Conservation (phyloP, 257 asterid species). For the Schizonepeta tenuifolia region DNA sequence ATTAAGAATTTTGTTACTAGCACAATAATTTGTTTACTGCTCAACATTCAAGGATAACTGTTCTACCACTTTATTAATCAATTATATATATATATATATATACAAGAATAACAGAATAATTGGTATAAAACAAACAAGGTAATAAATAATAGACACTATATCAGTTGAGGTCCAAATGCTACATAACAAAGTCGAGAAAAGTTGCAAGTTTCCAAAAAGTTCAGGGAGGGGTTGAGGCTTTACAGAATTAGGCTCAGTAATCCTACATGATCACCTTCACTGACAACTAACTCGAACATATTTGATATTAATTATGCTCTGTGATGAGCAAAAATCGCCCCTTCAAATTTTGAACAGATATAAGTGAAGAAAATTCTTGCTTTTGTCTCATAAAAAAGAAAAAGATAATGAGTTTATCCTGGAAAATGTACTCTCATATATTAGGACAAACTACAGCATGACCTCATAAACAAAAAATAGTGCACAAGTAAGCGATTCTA, state of each 20-base stretch:
- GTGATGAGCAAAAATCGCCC: not conserved
- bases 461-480: not conserved
- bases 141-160: not conserved
- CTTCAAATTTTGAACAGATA: not conserved
- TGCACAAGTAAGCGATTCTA: not conserved
- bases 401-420: not conserved
- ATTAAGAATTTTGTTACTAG: not conserved
- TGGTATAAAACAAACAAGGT: not conserved
- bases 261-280: not conserved
- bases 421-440: not conserved
- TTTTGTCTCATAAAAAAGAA: not conserved
- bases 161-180: conserved; percentile 4
- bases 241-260: not conserved
- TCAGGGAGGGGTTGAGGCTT: not conserved
- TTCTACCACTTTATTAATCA: not conserved
- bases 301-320: not conserved
- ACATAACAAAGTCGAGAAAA: not conserved
- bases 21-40: not conserved
- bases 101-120: not conserved
- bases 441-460: not conserved
- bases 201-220: not conserved
- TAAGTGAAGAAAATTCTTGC: not conserved
- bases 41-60: not conserved
- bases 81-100: not conserved
- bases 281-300: not conserved